phyloP scores from a whole-genome alignment of 2,329 filamentous ascomycete species.

The Septoria petroselini region DNA sequence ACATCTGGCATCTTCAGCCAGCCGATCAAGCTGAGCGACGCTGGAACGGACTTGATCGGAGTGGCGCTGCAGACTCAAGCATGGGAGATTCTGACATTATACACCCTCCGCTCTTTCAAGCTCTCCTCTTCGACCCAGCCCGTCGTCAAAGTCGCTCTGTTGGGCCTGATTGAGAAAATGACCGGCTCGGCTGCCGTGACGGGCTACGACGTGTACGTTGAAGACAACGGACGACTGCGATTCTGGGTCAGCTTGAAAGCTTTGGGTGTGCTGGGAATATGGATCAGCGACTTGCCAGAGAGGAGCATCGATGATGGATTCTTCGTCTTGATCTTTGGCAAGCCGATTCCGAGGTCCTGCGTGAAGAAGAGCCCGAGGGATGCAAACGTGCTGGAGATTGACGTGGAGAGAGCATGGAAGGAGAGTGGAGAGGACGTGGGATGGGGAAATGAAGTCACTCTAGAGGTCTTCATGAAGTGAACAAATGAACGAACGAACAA shows the following conservation, averaged over 20 bases:
- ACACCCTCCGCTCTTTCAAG: conserved; percentile 60
- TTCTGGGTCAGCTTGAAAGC: conserved; percentile 74
- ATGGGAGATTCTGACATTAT: conserved; percentile 58
- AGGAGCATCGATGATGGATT: conserved; percentile 41
- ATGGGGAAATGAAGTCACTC: conserved; percentile 76
- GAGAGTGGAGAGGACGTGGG: conserved; percentile 66
- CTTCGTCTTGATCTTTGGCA: conserved; percentile 63
- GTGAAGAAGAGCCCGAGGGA: conserved; percentile 45
- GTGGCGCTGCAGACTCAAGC: conserved; percentile 62
- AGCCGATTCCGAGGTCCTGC: conserved; percentile 64
- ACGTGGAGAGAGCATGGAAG: conserved; percentile 73
- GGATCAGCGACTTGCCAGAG: conserved; percentile 65
- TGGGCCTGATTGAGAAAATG: conserved; percentile 86
- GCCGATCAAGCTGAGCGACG: conserved; percentile 43
- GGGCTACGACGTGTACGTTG: conserved; percentile 57
- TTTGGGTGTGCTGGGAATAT: conserved; percentile 73
- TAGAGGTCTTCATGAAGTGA: conserved; percentile 57
- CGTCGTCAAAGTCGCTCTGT: conserved; percentile 60
- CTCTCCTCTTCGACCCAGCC: conserved; percentile 27
- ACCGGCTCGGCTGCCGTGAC: conserved; percentile 77
- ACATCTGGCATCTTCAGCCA: conserved; percentile 60
- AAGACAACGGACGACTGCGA: conserved; percentile 59
- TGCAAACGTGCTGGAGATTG: conserved; percentile 68
- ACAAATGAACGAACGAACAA: not conserved
- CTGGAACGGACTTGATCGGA: conserved; percentile 52